Evolutionary conservation across 1,284 basidiomycete genomes (phyloP), one percentile per base, ranked within the genome.

Genomic region (Boletus mariae): DNA sequence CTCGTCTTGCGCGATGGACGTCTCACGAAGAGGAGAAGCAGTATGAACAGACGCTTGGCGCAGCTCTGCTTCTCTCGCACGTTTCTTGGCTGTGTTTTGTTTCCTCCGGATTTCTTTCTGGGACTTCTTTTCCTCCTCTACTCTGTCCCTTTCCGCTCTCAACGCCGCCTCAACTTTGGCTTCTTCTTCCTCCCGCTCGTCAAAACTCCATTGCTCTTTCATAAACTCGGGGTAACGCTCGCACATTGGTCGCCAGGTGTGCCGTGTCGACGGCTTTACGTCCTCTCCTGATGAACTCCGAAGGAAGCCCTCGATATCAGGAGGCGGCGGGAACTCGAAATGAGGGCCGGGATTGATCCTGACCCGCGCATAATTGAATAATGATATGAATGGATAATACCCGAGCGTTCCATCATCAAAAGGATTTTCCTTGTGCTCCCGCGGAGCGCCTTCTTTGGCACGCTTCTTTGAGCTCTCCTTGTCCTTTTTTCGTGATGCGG

Each of bases 391-490:
- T 0, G 95, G 93, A 66, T 94, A 99, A 71, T 99, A 99, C 0
- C 97, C 97, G 6, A 98, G 73, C 17, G 87, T 88, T 10, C 97
- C 97, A 68, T 99, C 97, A 71, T 99, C 95, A 66, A 92, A 90
- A 1, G 83, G 80, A 60, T 94, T 94, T 68, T 92, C 83, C 56
- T 80, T 80, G 66, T 90, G 88, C 61, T 88, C 85, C 50, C 84
- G 81, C n/a, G 66, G 66, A 28, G 83, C 76, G 29, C 83, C 85
- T 63, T 89, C 86, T 54, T 82, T 77, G 31, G 75, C 72, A 37
- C 81, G 77, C 61, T 78, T 83, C 64, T 77, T 71, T 15, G 69
- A 64, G 11, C 49, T 78, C 56, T 80, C 78, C 63, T 77, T 78
- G 40, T 76, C 78, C 59, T 82, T 80, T 62, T 79, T 77, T 52